These are phyloP conservation scores for Fusarium musae DNA, from an alignment of 2,329 filamentous ascomycete genomes.

Conservation along the genomic window DNA sequence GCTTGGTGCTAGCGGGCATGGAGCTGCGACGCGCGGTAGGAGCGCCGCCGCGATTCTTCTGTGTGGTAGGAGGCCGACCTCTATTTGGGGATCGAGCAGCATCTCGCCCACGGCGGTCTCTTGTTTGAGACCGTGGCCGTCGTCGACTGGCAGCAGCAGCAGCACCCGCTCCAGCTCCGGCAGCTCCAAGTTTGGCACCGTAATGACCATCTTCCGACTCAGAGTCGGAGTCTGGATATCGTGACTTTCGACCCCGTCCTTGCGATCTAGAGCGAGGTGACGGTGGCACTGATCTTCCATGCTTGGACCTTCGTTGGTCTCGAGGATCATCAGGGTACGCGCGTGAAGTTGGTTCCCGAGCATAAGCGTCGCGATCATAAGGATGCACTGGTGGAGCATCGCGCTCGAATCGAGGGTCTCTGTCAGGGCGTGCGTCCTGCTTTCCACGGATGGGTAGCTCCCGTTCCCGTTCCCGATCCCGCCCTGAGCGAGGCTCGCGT, in stretches of 20 bases:
- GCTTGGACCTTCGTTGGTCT: slow-evolving; percentile 1
- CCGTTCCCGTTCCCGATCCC: slow-evolving; percentile 20
- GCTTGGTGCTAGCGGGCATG: slow-evolving; percentile 47
- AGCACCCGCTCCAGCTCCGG: slow-evolving; percentile 15
- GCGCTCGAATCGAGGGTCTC: slow-evolving; percentile 18
- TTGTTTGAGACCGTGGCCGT: slow-evolving; percentile 40
- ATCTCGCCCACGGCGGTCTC: slow-evolving; percentile 25
- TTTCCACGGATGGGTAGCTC: slow-evolving; percentile 22
- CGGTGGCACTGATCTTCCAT: slow-evolving; percentile 20
- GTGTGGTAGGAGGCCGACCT: slow-evolving; percentile 39
- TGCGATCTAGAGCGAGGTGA: slow-evolving; percentile 28
- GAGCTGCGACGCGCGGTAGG: slow-evolving; percentile 46
- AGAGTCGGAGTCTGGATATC: slow-evolving; percentile 24
- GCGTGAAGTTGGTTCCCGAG: slow-evolving; percentile 1
- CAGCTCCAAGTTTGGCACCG: neutral
- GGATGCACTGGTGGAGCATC: slow-evolving; percentile 8
- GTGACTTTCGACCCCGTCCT: slow-evolving; percentile 23
- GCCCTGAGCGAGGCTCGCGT: slow-evolving; percentile 17
- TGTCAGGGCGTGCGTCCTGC: slow-evolving; percentile 14
- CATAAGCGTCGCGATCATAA: slow-evolving; percentile 20
- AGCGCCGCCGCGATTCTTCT: slow-evolving; percentile 21
- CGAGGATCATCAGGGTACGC: slow-evolving; percentile 11
- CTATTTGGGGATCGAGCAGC: slow-evolving; percentile 31
- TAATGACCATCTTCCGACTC: slow-evolving; percentile 35
- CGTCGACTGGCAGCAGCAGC: slow-evolving; percentile 24